phyloP scores from a whole-genome alignment of 345 rosid genomes.

The Eucalyptus viminalis region DNA sequence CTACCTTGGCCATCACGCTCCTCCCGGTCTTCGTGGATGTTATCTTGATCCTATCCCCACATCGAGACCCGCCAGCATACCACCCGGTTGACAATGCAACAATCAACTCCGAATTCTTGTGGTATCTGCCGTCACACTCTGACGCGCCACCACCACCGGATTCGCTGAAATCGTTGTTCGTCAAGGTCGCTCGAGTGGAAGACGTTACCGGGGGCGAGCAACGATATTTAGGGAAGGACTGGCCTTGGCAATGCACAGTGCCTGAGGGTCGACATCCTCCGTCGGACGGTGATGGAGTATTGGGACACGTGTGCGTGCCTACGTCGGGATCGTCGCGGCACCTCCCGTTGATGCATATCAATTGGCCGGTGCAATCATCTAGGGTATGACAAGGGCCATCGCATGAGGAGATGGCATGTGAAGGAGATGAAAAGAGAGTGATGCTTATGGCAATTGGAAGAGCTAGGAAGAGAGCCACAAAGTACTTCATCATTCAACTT shows the following conservation, averaged over 20 bases:
- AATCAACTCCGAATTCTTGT: neutral
- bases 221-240: neutral
- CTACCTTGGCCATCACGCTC: constrained; percentile 17
- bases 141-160: constrained; percentile 20
- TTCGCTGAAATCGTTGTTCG: constrained; percentile 19
- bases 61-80: constrained; percentile 15
- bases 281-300: neutral
- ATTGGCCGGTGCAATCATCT: constrained; percentile 23
- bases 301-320: constrained; percentile 9
- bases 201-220: constrained; percentile 26
- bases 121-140: constrained; percentile 8
- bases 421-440: neutral
- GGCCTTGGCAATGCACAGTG: neutral
- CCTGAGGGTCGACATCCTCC: constrained; percentile 5
- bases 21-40: constrained; percentile 4
- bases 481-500: neutral
- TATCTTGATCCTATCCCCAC: constrained; percentile 18
- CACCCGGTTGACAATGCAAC: constrained; percentile 34
- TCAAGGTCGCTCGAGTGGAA: constrained; percentile 5
- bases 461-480: neutral
- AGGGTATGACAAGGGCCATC: constrained; percentile 11
- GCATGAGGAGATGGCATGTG: constrained; percentile 17
- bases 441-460: neutral
- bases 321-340: constrained; percentile 23
- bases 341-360: constrained; percentile 19